Conservation (phyloP, 768 basidiomycete species). For the Lactifluus piperatus region DNA sequence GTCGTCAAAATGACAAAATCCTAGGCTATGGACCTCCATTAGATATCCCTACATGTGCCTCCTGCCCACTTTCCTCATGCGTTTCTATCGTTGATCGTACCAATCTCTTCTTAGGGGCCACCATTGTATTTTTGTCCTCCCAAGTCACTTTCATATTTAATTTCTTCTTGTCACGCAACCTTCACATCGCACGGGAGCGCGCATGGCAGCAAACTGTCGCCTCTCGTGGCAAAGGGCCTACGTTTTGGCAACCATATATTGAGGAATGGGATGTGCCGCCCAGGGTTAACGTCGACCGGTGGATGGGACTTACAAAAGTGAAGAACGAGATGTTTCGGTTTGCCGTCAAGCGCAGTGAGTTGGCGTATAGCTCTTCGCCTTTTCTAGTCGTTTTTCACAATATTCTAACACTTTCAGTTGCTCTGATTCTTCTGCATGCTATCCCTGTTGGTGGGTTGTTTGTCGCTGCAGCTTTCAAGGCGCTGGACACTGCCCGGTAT, state of each 20-base stretch:
- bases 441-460: conserved; percentile 56
- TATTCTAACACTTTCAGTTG: conserved; percentile 30
- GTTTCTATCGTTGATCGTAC: conserved; percentile 3
- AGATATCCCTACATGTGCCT: conserved; percentile 57
- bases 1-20: conserved; percentile 52
- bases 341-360: conserved; percentile 39
- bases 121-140: conserved; percentile 60
- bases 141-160: conserved; percentile 69
- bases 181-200: conserved; percentile 66
- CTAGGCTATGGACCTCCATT: conserved; percentile 63
- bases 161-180: conserved; percentile 80
- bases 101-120: conserved; percentile 46
- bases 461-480: conserved; percentile 54
- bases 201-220: conserved; percentile 77
- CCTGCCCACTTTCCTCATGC: neutral
- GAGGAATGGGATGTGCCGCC: conserved; percentile 74
- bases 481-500: conserved; percentile 54
- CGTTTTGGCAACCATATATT: conserved; percentile 80
- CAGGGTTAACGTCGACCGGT: conserved; percentile 27
- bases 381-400: conserved; percentile 1
- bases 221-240: conserved; percentile 71
- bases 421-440: conserved; percentile 54
- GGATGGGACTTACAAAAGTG: conserved; percentile 29
- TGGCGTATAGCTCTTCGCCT: neutral
- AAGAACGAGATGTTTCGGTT: conserved; percentile 34